Evolutionary conservation across 2,329 filamentous ascomycete species (phyloP).

Genomic region (Hymenoscyphus linearis): DNA sequence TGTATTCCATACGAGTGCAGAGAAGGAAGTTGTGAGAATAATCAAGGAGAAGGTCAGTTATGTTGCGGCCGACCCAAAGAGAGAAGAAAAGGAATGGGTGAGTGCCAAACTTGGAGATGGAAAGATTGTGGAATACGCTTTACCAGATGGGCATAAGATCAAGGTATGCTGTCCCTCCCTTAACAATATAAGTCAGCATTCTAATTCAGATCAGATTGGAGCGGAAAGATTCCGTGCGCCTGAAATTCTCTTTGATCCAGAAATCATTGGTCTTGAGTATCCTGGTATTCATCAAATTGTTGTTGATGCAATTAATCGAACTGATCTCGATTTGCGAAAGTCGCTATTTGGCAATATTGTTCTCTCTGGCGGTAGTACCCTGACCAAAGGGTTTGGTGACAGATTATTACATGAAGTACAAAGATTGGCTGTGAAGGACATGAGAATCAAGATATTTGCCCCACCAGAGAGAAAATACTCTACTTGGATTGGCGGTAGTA

Average conservation of each 20-base stretch:
- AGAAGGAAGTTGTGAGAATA: conserved; percentile 96
- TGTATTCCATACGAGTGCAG: conserved; percentile 94
- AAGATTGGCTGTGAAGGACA: conserved; percentile 91
- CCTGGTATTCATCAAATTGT: conserved; percentile 97
- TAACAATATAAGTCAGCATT: conserved; percentile 1
- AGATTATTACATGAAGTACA: conserved; percentile 88
- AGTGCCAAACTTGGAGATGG: conserved; percentile 70
- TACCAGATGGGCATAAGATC: conserved; percentile 90
- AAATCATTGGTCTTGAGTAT: conserved; percentile 95
- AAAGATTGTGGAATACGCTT: conserved; percentile 78
- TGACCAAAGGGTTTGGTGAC: conserved; percentile 96
- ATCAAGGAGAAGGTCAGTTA: conserved; percentile 97
- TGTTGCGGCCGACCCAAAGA: conserved; percentile 82
- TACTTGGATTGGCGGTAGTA: conserved; percentile 98
- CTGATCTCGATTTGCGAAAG: conserved; percentile 93
- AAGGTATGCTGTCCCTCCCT: conserved; percentile 52
- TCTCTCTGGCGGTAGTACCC: conserved; percentile 87
- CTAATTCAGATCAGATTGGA: conserved; percentile 57
- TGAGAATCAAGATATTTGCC: conserved; percentile 99
- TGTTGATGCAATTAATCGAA: conserved; percentile 90
- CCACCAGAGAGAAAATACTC: conserved; percentile 97
- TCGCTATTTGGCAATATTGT: conserved; percentile 95
- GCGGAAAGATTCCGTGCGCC: conserved; percentile 92
- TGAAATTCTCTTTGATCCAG: conserved; percentile 95
- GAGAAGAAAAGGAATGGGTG: conserved; percentile 95